Evolutionary conservation across 2,329 filamentous ascomycete species (phyloP).

Genomic region (Tothia fuscella): DNA sequence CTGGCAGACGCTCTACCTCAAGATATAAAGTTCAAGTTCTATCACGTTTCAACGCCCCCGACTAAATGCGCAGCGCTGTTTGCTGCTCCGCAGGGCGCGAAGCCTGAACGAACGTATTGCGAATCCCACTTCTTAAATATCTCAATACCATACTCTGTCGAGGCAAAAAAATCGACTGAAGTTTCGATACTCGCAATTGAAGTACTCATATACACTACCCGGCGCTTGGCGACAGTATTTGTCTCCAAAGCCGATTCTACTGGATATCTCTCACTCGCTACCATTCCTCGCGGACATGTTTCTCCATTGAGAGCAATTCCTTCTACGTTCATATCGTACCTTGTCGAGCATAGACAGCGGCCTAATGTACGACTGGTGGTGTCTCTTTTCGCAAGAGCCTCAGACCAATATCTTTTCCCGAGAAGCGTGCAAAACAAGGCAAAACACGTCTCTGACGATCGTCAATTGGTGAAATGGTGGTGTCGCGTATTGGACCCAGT

Average conservation of each 20-base stretch:
- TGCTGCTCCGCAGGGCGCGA: slow-evolving; percentile 59
- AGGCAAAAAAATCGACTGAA: slow-evolving; percentile 25
- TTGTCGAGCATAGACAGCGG: slow-evolving; percentile 56
- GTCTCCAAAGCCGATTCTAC: slow-evolving; percentile 96
- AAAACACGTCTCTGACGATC: slow-evolving; percentile 88
- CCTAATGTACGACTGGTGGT: slow-evolving; percentile 59
- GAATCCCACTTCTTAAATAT: slow-evolving; percentile 69
- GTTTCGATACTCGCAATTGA: slow-evolving; percentile 77
- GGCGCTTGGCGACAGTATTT: slow-evolving; percentile 73
- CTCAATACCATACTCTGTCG: slow-evolving; percentile 29
- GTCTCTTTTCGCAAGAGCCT: slow-evolving; percentile 83
- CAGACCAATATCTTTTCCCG: slow-evolving; percentile 89
- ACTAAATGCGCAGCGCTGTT: slow-evolving; percentile 64
- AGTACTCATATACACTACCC: slow-evolving; percentile 72
- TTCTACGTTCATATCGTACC: slow-evolving; percentile 61
- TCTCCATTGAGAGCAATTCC: slow-evolving; percentile 67
- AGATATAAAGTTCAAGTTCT: slow-evolving; percentile 51
- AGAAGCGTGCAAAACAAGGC: slow-evolving; percentile 72
- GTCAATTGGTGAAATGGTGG: slow-evolving; percentile 92
- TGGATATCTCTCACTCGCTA: slow-evolving; percentile 53
- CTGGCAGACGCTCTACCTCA: slow-evolving; percentile 42
- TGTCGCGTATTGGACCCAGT: slow-evolving; percentile 75
- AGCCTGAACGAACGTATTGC: slow-evolving; percentile 67
- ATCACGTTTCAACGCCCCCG: slow-evolving; percentile 81
- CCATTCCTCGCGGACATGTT: slow-evolving; percentile 40